Evolutionary conservation across 2,329 filamentous ascomycete genomes (phyloP).

Genomic region (Fusarium sp.): DNA sequence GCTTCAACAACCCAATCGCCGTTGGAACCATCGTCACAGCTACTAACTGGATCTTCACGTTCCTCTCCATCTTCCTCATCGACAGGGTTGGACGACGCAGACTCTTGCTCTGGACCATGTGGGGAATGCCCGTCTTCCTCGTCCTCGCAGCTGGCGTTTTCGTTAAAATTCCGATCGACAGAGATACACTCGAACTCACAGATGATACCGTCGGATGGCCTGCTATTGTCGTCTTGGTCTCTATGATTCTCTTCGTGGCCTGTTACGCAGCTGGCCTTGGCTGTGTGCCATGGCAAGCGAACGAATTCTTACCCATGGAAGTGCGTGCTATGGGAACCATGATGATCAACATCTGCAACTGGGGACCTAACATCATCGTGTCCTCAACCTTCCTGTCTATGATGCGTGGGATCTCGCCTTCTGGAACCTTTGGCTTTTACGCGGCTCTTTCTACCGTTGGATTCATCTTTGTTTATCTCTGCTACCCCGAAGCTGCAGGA

Average conservation of each 20-base stretch:
- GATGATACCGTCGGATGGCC: conserved; percentile 27
- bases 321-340: conserved; percentile 56
- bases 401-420: conserved; percentile 31
- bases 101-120: conserved; percentile 30
- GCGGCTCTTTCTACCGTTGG: conserved; percentile 21
- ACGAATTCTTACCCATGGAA: conserved; percentile 47
- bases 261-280: conserved; percentile 37
- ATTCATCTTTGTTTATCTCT: conserved; percentile 52
- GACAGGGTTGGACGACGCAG: conserved; percentile 27
- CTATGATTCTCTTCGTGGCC: conserved; percentile 38
- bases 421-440: conserved; percentile 30
- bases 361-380: conserved; percentile 50
- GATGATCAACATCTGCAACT: conserved; percentile 54
- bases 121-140: conserved; percentile 33
- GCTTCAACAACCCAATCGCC: conserved; percentile 51
- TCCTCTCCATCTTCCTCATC: conserved; percentile 32
- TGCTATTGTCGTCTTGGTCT: conserved; percentile 24
- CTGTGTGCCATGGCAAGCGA: conserved; percentile 36
- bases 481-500: conserved; percentile 59
- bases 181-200: conserved; percentile 16
- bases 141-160: conserved; percentile 25
- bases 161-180: conserved; percentile 20
- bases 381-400: conserved; percentile 30
- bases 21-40: conserved; percentile 49
- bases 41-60: conserved; percentile 32